Evolutionary conservation across 1,139 yeast species (phyloP), one percentile per base, ranked within the genome.

Genomic region (Saccharomyces hybrid): DNA sequence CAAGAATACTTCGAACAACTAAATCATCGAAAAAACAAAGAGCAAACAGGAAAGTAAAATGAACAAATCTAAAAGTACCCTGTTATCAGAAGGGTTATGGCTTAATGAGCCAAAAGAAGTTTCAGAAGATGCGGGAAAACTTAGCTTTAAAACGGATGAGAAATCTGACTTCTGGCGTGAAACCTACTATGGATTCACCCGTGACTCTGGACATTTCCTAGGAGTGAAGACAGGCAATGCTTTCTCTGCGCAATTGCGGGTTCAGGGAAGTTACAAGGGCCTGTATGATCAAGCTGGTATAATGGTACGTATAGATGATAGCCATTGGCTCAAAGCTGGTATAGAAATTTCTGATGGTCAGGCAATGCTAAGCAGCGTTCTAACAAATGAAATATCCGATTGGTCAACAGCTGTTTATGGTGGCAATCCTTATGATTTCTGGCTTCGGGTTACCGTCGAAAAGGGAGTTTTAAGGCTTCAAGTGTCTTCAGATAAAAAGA

Each of bases 221-320:
- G 54, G 54, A 23, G 16, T 50, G 8, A 27, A 46, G 13, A 49
- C 46, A 8, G 52, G 41, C 6, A 50, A 49, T 19, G 41, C 46
- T 23, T 52, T 52, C 23, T 31, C 54, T 27, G 48, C 52, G 8
- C 46, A 52, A 38, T 6, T 46, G 2, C 46, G 49, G 25, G 44
- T 52, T 23, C 49, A 49, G 19, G 47, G 52, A 28, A 13, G 29
- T 14, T 52, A 49, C 38, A 14, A 46, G 23, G 8, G 25, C n/a
- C 52, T 52, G 0, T 52, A 52, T 19, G 54, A 52, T 13, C 54
- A 52, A 46, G 54, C 54, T 3, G 54, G 54, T 16, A 46, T 50
- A 9, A 52, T 52, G 54, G 50, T 52, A 2, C 49, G 42, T 25
- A 32, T 50, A 4, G 54, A 49, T 25, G 26, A 32, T 23, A 14